phyloP scores from a whole-genome alignment of 345 rosid genomes.

The Hibiscus tridactylites region DNA sequence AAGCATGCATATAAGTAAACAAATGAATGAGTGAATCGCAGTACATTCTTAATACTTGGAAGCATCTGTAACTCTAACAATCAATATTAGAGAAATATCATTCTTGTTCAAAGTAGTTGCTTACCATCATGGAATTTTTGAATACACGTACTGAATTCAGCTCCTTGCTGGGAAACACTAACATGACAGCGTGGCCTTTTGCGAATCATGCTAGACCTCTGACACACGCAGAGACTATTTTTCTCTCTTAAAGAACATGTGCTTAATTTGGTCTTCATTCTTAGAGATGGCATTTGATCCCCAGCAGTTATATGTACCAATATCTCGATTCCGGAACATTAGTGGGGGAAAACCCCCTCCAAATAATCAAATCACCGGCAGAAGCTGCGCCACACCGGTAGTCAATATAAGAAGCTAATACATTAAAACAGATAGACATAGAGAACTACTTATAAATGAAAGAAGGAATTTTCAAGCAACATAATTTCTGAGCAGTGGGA shows the following conservation, averaged over 20 bases:
- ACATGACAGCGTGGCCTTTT: constrained; percentile 36
- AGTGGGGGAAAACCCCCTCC: constrained; percentile 31
- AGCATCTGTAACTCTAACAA: background rate
- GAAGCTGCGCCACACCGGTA: constrained; percentile 24
- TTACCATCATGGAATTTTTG: constrained; percentile 36
- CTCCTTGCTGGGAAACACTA: constrained; percentile 22
- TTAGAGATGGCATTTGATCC: constrained; percentile 68
- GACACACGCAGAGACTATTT: constrained; percentile 42
- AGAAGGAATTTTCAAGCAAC: background rate
- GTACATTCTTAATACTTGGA: background rate
- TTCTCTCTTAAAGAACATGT: constrained; percentile 36
- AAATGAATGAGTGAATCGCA: background rate
- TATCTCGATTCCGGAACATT: constrained; percentile 38
- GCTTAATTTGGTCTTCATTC: constrained; percentile 52
- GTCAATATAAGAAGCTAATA: constrained; percentile 1
- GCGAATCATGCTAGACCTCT: constrained; percentile 42
- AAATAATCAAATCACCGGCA: constrained; percentile 27
- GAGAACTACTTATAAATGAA: background rate
- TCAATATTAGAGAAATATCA: background rate
- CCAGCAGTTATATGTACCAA: constrained; percentile 20
- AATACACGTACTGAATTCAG: constrained; percentile 22
- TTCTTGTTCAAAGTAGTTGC: background rate
- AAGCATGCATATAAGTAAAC: background rate
- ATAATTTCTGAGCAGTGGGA: background rate
- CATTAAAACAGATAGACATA: background rate